phyloP scores from a whole-genome alignment of 2,329 filamentous ascomycete species.

The Sphaerulina populicola region DNA sequence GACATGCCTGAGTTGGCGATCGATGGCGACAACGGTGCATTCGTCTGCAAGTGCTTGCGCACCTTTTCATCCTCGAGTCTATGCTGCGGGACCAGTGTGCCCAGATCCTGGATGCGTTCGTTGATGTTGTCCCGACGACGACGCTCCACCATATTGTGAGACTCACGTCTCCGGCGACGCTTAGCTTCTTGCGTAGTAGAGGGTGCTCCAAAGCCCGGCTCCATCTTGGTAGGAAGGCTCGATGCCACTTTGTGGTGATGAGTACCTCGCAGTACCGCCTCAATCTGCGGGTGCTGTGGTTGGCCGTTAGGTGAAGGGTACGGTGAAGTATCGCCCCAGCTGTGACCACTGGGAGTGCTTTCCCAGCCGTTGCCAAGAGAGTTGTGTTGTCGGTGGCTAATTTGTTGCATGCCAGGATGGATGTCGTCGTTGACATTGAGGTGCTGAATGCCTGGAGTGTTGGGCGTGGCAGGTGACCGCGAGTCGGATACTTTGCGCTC shows the following conservation, averaged over 20 bases:
- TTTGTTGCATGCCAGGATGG: slow-evolving; percentile 38
- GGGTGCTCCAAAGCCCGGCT: slow-evolving; percentile 43
- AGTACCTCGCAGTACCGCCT: slow-evolving; percentile 79
- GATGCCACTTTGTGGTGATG: slow-evolving; percentile 48
- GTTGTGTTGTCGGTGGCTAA: slow-evolving; percentile 40
- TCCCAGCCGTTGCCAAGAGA: slow-evolving; percentile 71
- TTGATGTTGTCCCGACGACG: slow-evolving; percentile 96
- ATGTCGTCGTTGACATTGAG: slow-evolving; percentile 57
- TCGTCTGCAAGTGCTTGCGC: slow-evolving; percentile 86
- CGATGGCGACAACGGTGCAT: slow-evolving; percentile 77
- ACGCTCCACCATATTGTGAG: slow-evolving; percentile 92
- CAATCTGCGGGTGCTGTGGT: slow-evolving; percentile 63
- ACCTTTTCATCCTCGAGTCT: slow-evolving; percentile 95
- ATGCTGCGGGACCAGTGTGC: slow-evolving; percentile 83
- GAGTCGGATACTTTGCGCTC: slow-evolving; percentile 60
- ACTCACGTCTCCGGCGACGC: slow-evolving; percentile 80
- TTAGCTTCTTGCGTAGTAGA: slow-evolving; percentile 87
- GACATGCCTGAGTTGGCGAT: slow-evolving; percentile 57
- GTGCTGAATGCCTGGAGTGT: slow-evolving; percentile 66
- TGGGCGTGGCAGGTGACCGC: slow-evolving; percentile 75
- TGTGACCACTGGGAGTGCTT: slow-evolving; percentile 66
- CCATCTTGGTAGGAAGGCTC: slow-evolving; percentile 82
- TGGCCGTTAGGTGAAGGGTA: slow-evolving; percentile 71
- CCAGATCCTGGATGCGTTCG: slow-evolving; percentile 92
- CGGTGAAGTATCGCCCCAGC: slow-evolving; percentile 75